Evolutionary conservation across 176 grass and related monocot species (phyloP).

Genomic region (Poa pratensis): DNA sequence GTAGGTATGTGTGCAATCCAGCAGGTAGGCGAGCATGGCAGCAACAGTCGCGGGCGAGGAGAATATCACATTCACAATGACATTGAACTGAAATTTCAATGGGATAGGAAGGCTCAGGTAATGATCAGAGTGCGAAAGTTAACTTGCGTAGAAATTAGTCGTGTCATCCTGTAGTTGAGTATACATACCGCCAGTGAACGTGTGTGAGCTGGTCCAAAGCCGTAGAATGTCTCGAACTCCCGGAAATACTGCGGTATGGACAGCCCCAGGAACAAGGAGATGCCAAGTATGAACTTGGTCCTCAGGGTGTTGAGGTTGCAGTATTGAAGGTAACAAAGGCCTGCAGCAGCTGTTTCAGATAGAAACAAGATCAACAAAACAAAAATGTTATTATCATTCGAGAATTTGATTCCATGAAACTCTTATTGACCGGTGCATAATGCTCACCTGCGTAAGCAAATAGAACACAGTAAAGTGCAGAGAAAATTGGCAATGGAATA

Average conservation of each 20-base stretch:
- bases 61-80: conserved; percentile 91
- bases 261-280: conserved; percentile 83
- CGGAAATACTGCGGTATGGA: conserved; percentile 88
- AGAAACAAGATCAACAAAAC: conserved; percentile 3
- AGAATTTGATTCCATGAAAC: not conserved
- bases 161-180: not conserved
- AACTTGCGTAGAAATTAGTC: not conserved
- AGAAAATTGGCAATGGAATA: conserved; percentile 82
- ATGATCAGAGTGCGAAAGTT: conserved; percentile 30
- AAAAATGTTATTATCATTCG: conserved; percentile 7
- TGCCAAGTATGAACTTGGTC: conserved; percentile 86
- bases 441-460: conserved; percentile 83
- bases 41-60: conserved; percentile 88
- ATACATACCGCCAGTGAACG: conserved; percentile 57
- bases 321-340: conserved; percentile 83
- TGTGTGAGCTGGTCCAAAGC: conserved; percentile 79
- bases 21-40: conserved; percentile 75
- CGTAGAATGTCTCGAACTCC: conserved; percentile 65
- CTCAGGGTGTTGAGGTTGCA: conserved; percentile 89
- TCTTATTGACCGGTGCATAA: not conserved
- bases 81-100: conserved; percentile 76
- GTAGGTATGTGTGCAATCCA: conserved; percentile 71
- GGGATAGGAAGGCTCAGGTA: conserved; percentile 16
- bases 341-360: conserved; percentile 69
- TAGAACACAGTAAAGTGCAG: conserved; percentile 85